A percentile compares a stretch with the other conserved stretches of the same genome.
phyloP scores from a whole-genome alignment of 495 filamentous ascomycete genomes.

The Astrocystis sublimbata region DNA sequence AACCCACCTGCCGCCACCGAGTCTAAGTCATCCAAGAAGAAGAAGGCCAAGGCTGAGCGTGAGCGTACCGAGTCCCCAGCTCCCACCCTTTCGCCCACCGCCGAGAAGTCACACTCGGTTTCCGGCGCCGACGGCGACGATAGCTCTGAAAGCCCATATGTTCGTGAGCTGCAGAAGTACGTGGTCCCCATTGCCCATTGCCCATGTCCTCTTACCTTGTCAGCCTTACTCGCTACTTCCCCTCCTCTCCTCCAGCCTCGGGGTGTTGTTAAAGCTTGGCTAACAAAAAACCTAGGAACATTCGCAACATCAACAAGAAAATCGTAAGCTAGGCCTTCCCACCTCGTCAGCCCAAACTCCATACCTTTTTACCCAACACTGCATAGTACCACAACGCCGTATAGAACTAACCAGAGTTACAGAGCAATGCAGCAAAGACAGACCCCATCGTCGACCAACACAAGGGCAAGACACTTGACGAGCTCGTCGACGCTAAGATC shows the following conservation, averaged over 20 bases:
- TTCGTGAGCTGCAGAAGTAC: slow-evolving; percentile 86
- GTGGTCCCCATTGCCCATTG: slow-evolving; percentile 27
- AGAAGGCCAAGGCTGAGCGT: slow-evolving; percentile 67
- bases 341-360: slow-evolving; percentile 12
- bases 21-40: slow-evolving; percentile 69
- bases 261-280: slow-evolving; percentile 13
- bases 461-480: slow-evolving; percentile 72
- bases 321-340: slow-evolving; percentile 59
- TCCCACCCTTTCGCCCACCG: slow-evolving; percentile 40
- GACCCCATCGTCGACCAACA: slow-evolving; percentile 78
- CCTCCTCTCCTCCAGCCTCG: background rate
- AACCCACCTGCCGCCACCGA: slow-evolving; percentile 51
- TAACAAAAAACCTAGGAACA: slow-evolving; percentile 58
- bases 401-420: slow-evolving; percentile 13
- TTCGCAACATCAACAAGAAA: slow-evolving; percentile 87
- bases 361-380: background rate
- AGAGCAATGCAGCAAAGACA: slow-evolving; percentile 78
- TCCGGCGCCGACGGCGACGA: slow-evolving; percentile 52
- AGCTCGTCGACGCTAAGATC: slow-evolving; percentile 77
- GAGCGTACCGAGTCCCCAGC: slow-evolving; percentile 49
- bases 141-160: slow-evolving; percentile 66
- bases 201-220: too few species aligned
- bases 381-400: background rate
- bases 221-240: slow-evolving; percentile 10
- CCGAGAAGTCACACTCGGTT: slow-evolving; percentile 43